Conservation (phyloP, 495 filamentous ascomycete species). For the Arthonia radiata region DNA sequence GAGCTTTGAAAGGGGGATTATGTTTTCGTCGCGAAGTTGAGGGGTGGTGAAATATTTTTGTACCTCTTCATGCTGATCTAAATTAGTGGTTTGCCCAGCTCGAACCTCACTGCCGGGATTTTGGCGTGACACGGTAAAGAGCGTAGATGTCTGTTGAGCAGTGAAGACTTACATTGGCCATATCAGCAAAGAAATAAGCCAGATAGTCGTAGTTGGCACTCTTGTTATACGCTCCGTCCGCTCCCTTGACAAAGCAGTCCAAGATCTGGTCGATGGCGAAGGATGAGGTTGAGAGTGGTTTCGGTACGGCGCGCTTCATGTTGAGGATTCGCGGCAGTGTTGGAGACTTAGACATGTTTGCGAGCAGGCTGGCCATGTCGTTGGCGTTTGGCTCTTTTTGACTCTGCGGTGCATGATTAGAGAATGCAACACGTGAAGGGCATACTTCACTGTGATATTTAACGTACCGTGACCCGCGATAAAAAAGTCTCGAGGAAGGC, state of each 20-base stretch:
- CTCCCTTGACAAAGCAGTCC: conserved; percentile 84
- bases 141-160: too few species aligned
- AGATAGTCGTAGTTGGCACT: conserved; percentile 79
- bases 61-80: conserved; percentile 27
- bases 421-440: too few species aligned
- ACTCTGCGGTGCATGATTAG: conserved; percentile 17
- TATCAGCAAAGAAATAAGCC: conserved; percentile 76
- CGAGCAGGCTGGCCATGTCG: conserved; percentile 69
- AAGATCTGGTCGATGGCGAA: conserved; percentile 71
- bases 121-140: not conserved
- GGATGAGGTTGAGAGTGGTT: conserved; percentile 36
- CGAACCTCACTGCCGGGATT: too few species aligned
- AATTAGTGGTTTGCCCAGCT: not conserved
- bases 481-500: conserved; percentile 54
- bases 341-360: conserved; percentile 68
- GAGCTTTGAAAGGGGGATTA: conserved; percentile 70
- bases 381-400: conserved; percentile 51
- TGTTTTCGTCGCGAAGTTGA: conserved; percentile 42
- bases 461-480: conserved; percentile 47
- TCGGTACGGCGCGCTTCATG: conserved; percentile 34
- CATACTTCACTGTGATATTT: conserved; percentile 7
- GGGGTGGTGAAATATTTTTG: conserved; percentile 49
- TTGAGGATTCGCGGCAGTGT: conserved; percentile 38
- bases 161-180: conserved; percentile 50
- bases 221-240: conserved; percentile 57